These are phyloP conservation scores for Yamadazyma diddensiae DNA, from an alignment of 1,139 yeast genomes.

Conservation along the genomic window DNA sequence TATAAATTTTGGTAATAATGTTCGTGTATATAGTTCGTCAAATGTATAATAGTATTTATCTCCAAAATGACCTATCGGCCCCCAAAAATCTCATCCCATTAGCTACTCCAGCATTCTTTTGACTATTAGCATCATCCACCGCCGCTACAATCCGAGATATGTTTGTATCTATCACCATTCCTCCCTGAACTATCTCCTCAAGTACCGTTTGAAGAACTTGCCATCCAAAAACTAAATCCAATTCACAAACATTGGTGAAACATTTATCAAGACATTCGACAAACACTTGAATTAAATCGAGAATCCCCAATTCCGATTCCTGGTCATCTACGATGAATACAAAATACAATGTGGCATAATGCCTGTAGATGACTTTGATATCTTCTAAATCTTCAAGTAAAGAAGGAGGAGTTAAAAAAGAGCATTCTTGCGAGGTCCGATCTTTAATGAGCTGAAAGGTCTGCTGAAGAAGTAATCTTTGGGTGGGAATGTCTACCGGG, in stretches of 20 bases:
- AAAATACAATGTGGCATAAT: conserved; percentile 91
- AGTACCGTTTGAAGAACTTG: conserved; percentile 90
- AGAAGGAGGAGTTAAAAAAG: conserved; percentile 79
- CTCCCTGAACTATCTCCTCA: conserved; percentile 94
- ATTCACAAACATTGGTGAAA: conserved; percentile 90
- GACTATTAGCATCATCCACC: conserved; percentile 59
- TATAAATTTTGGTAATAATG: conserved; percentile 20
- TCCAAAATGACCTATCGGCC: conserved; percentile 45
- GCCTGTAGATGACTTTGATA: conserved; percentile 87
- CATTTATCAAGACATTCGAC: conserved; percentile 93
- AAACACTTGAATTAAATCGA: conserved; percentile 93
- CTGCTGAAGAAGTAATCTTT: conserved; percentile 68
- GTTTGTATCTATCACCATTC: conserved; percentile 97
- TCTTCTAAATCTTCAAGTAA: conserved; percentile 70
- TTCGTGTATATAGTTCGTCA: conserved; percentile 7
- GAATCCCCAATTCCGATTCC: conserved; percentile 89
- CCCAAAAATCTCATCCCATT: conserved; percentile 11
- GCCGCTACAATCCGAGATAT: conserved; percentile 81
- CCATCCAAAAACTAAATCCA: conserved; percentile 96
- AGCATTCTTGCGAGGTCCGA: conserved; percentile 70
- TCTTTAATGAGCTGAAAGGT: conserved; percentile 68
- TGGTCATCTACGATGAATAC: conserved; percentile 95
- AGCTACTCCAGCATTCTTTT: conserved; percentile 22
- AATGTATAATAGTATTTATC: conserved; percentile 13
- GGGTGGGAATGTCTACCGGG: conserved; percentile 78